Evolutionary conservation across 2,329 filamentous ascomycete genomes (phyloP).

Genomic region (Aspergillus tamarii): DNA sequence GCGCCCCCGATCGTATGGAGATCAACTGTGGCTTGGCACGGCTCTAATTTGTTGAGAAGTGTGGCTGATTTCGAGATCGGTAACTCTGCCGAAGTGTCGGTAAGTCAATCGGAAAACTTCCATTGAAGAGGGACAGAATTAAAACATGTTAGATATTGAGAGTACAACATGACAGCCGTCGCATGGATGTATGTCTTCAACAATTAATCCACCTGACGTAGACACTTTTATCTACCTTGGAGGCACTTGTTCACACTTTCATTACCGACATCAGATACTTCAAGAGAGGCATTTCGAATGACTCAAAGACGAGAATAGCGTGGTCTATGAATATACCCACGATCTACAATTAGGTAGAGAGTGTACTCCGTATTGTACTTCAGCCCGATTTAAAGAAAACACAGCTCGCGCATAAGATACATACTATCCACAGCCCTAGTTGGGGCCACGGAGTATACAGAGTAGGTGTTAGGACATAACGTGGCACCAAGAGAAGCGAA

Average conservation of each 20-base stretch:
- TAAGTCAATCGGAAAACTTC: not conserved
- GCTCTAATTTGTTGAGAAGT: slow-evolving; percentile 1
- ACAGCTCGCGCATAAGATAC: not conserved
- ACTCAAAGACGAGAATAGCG: not conserved
- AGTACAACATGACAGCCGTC: not conserved
- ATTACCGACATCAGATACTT: not conserved
- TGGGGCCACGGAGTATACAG: not conserved
- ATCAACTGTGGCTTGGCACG: slow-evolving; percentile 5
- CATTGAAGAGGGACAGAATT: not conserved
- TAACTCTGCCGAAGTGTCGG: not conserved
- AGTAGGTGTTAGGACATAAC: not conserved
- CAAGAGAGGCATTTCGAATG: not conserved
- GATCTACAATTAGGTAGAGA: not conserved
- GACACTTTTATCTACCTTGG: not conserved
- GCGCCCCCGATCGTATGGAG: slow-evolving; percentile 9
- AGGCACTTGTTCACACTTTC: not conserved
- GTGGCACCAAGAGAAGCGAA: slow-evolving; percentile 9
- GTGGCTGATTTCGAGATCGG: not conserved
- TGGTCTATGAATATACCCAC: not conserved
- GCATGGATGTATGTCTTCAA: no score
- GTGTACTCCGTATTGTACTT: no score
- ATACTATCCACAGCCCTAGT: not conserved
- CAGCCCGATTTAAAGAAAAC: not conserved
- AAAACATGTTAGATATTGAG: not conserved
- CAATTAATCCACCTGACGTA: no score